Base-by-base conservation (phyloP, 768 basidiomycete species). In the Calocera cornea region DNA sequence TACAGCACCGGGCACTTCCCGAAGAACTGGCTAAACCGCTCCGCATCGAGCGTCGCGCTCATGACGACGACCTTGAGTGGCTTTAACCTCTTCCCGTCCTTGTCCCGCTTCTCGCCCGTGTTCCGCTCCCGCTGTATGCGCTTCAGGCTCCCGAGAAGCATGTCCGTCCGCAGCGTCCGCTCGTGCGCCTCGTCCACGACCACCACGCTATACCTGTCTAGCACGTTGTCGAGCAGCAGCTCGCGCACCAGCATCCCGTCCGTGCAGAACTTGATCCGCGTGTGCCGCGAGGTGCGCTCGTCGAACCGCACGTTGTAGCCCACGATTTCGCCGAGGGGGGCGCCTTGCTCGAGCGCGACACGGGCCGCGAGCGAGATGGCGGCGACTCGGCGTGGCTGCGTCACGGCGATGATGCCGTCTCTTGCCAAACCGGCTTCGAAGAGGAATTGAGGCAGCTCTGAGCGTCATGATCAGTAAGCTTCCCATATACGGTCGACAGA, bases 161-260 rank as follows among this genome's bases (percentile, higher is more conserved):
- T 80, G 76, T 99, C 97, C 5, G 97, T 99, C 41, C 95, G 84
- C 33, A 99, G 79, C 0, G 93, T 95, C 67, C 97, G 84, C 75
- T 99, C 97, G 77, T 99, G 97, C 0, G 97, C 97, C 76, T 99
- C 97, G 72, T 99, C 97, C 47, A 99, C 87, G 67, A 98, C 82
- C 65, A 99, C 81, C 34, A 94, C 85, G 73, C 89, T 89, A 77
- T 98, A 99, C 68, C 82, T 82, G 65, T 85, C 86, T 54, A 98
- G 80, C 34, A 88, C 75, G 17, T 85, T 80, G 74, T 95, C 92
- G 47, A 83, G 84, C 69, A 95, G 82, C 64, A 95, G 83, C 80
- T 99, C 97, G 47, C 94, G 85, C 47, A 95, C 88, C 71, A 98
- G 87, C 90, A 98, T 97, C 70, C 97, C 97, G 72, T 99, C 97